Conservation (phyloP, 495 filamentous ascomycete genomes). For the Trichocladium uniseriatum region DNA sequence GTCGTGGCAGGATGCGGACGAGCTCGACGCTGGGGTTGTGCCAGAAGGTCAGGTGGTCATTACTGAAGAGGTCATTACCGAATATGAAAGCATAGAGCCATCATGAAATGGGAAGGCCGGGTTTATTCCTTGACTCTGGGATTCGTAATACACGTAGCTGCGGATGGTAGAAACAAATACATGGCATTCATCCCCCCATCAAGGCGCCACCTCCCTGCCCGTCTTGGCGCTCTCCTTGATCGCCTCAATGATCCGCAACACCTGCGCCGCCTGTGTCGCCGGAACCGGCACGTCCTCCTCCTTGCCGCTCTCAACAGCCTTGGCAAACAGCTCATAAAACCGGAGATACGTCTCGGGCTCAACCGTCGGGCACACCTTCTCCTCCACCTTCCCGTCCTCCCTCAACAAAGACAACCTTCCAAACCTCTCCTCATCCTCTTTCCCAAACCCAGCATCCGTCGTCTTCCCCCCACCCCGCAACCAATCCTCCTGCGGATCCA, state of each 20-base stretch:
- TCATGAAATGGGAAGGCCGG: no score
- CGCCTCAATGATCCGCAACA: slow-evolving; percentile 68
- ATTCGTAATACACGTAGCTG: no score
- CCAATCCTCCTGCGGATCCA: slow-evolving; percentile 79
- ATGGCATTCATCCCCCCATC: no score
- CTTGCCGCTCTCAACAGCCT: slow-evolving; percentile 50
- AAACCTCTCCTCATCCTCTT: slow-evolving; percentile 43
- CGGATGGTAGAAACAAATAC: no score
- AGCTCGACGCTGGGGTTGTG: no score
- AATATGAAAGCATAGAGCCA: no score
- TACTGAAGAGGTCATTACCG: no score
- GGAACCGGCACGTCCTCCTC: slow-evolving; percentile 60
- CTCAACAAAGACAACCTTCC: slow-evolving; percentile 35
- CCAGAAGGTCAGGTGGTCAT: no score
- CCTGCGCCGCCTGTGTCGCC: slow-evolving; percentile 57
- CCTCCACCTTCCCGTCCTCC: slow-evolving; percentile 28
- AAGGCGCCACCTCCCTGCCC: slow-evolving; percentile 48
- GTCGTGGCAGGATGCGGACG: no score
- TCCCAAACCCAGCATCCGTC: slow-evolving; percentile 55
- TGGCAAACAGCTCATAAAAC: slow-evolving; percentile 62
- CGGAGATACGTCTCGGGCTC: slow-evolving; percentile 61
- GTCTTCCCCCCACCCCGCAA: slow-evolving; percentile 60
- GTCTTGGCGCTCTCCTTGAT: slow-evolving; percentile 55
- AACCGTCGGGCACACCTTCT: slow-evolving; percentile 48
- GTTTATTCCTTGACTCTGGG: no score